Evolutionary conservation across 2,329 filamentous ascomycete species (phyloP).

Genomic region (Penicillium sp.): DNA sequence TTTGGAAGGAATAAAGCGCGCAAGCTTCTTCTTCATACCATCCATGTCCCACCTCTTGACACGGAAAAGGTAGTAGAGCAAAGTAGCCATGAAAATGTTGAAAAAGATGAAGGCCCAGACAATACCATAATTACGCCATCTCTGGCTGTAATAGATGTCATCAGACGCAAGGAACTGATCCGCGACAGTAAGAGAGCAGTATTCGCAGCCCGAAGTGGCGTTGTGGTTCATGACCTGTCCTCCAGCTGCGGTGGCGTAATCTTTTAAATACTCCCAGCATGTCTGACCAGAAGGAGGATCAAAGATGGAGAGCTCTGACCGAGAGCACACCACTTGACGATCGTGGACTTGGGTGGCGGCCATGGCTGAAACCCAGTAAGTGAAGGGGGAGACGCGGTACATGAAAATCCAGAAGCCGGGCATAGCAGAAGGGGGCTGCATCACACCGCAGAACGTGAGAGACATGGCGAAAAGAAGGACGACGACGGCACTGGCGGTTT

Average conservation of each 20-base stretch:
- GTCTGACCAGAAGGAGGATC: slow-evolving; percentile 56
- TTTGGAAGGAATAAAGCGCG: not conserved
- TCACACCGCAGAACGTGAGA: slow-evolving; percentile 72
- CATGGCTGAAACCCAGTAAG: slow-evolving; percentile 58
- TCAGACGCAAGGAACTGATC: slow-evolving; percentile 44
- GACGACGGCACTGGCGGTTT: slow-evolving; percentile 71
- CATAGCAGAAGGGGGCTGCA: slow-evolving; percentile 63
- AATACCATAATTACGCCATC: slow-evolving; percentile 68
- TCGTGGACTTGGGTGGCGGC: slow-evolving; percentile 68
- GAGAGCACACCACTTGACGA: slow-evolving; percentile 62
- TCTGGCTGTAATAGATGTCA: slow-evolving; percentile 52
- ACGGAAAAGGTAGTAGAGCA: slow-evolving; percentile 41
- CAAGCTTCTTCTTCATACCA: slow-evolving; percentile 14
- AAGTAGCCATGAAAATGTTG: slow-evolving; percentile 53
- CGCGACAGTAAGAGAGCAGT: slow-evolving; percentile 34
- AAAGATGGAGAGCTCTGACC: slow-evolving; percentile 67
- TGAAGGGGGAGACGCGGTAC: slow-evolving; percentile 60
- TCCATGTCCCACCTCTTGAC: slow-evolving; percentile 26
- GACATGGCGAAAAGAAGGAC: slow-evolving; percentile 77
- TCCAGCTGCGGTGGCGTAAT: slow-evolving; percentile 50
- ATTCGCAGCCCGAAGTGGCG: slow-evolving; percentile 55
- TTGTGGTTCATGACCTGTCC: slow-evolving; percentile 55
- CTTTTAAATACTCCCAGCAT: slow-evolving; percentile 58
- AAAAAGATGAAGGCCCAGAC: slow-evolving; percentile 59
- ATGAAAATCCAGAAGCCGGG: slow-evolving; percentile 66